Percentiles rank a stretch among this genome's conserved stretches.
These are phyloP conservation scores for Trichoderma pleuroti DNA, from an alignment of 2,329 filamentous ascomycete genomes.

Conservation along the genomic window DNA sequence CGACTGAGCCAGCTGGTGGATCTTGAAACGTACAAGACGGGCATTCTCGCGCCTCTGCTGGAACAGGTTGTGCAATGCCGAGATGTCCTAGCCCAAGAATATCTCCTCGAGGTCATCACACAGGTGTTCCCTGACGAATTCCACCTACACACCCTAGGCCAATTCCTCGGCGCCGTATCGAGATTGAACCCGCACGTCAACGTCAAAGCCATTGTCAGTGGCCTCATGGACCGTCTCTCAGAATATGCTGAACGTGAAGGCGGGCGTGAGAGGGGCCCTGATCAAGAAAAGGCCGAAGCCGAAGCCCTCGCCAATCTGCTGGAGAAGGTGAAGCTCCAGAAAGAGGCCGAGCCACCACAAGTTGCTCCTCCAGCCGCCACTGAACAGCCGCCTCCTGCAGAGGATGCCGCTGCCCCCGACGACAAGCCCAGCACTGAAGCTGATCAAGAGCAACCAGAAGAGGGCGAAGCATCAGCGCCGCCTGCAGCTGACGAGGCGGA, in stretches of 20 bases:
- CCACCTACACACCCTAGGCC: slow-evolving; percentile 92
- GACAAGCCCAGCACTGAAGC: background rate
- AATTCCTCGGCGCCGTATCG: slow-evolving; percentile 89
- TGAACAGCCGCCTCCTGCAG: slow-evolving; percentile 23
- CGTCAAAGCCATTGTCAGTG: slow-evolving; percentile 96
- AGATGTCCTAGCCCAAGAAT: slow-evolving; percentile 95
- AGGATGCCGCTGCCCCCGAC: slow-evolving; percentile 33
- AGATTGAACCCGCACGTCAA: slow-evolving; percentile 95
- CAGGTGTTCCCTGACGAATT: slow-evolving; percentile 99
- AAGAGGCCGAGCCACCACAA: slow-evolving; percentile 41
- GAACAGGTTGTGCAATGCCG: slow-evolving; percentile 98
- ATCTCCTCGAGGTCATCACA: slow-evolving; percentile 95
- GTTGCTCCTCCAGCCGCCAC: slow-evolving; percentile 24
- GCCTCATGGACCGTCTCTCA: slow-evolving; percentile 92
- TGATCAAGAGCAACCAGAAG: slow-evolving; percentile 24
- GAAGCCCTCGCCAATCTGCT: slow-evolving; percentile 76
- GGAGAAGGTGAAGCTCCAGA: slow-evolving; percentile 70
- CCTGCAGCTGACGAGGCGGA: slow-evolving; percentile 26
- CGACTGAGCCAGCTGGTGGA: slow-evolving; percentile 93
- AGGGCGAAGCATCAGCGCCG: slow-evolving; percentile 24
- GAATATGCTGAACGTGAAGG: slow-evolving; percentile 91
- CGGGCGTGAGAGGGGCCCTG: slow-evolving; percentile 64
- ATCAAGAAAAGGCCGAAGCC: slow-evolving; percentile 74
- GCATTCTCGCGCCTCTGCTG: slow-evolving; percentile 81
- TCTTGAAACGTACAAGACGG: slow-evolving; percentile 86